phyloP scores from a whole-genome alignment of 352 stramenopile genomes.

The Pythium utonaiense region DNA sequence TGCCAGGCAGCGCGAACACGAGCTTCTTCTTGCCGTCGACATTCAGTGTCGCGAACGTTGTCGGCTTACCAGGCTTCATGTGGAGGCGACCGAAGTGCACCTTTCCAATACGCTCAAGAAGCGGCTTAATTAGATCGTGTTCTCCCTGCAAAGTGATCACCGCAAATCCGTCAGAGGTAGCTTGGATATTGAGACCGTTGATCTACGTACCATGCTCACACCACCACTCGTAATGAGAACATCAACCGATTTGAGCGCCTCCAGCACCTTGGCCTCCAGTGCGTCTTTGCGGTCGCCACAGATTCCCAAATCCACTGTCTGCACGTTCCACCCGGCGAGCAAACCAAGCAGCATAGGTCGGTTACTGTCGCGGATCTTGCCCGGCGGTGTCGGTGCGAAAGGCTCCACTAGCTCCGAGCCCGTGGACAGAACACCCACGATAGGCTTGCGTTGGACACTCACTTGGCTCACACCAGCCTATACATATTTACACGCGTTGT shows the following conservation, averaged over 20 bases:
- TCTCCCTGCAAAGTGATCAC: conserved; percentile 49
- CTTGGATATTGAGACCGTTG: too few relatives aligned
- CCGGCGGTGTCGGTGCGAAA: conserved; percentile 33
- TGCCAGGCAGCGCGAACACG: conserved; percentile 95
- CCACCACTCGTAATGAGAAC: conserved; percentile 95
- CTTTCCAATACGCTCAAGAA: conserved; percentile 81
- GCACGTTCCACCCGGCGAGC: conserved; percentile 41
- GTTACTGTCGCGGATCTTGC: conserved; percentile 95
- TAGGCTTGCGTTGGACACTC: conserved; percentile 56
- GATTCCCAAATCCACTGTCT: conserved; percentile 66
- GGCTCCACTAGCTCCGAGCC: conserved; percentile 91
- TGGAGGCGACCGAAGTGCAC: conserved; percentile 95
- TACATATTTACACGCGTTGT: background rate
- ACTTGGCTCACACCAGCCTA: conserved; percentile 76
- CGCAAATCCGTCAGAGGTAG: background rate
- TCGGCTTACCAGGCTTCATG: conserved; percentile 98
- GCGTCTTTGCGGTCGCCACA: conserved; percentile 62
- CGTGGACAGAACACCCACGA: conserved; percentile 93
- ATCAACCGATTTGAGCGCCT: conserved; percentile 63
- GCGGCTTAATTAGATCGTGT: conserved; percentile 92
- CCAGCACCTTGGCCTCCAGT: conserved; percentile 43
- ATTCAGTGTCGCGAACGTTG: conserved; percentile 92
- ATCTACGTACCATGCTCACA: conserved; percentile 82
- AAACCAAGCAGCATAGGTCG: conserved; percentile 88
- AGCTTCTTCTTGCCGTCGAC: conserved; percentile 58